A percentile compares a stretch with the other conserved stretches of the same genome.
Evolutionary conservation across 352 stramenopile genomes (phyloP).

Genomic region (Globisporangium spinosum): DNA sequence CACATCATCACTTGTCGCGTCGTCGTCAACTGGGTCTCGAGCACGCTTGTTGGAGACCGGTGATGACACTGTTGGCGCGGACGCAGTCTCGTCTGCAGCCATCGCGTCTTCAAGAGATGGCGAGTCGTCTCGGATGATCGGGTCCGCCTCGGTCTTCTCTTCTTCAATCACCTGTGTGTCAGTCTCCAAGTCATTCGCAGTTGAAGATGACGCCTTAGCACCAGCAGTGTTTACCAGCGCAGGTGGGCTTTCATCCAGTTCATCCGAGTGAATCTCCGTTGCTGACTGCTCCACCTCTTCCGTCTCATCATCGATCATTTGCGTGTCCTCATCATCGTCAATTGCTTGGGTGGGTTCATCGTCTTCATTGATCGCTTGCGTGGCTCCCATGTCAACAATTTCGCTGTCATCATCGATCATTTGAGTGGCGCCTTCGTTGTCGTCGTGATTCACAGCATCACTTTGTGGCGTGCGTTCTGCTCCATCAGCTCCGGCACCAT

Average conservation of each 20-base stretch:
- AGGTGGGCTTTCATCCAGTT: background rate
- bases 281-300: background rate
- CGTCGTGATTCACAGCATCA: background rate
- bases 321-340: conserved; percentile 1
- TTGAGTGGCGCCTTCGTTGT: conserved; percentile 20
- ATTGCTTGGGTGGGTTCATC: conserved; percentile 3
- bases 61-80: background rate
- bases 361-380: conserved; percentile 4
- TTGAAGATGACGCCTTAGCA: background rate
- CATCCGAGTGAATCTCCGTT: background rate
- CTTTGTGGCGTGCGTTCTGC: background rate
- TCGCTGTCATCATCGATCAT: conserved; percentile 20
- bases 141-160: background rate
- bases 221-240: background rate
- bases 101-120: background rate
- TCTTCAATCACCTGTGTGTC: background rate
- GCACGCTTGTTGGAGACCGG: conserved; percentile 11
- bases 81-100: background rate
- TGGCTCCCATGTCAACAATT: background rate
- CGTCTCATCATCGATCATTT: background rate
- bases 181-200: background rate
- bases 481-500: background rate
- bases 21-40: conserved; percentile 1
- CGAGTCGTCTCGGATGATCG: background rate
- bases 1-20: background rate